Percentiles rank a stretch among this genome's conserved stretches.
Conservation (phyloP, 495 filamentous ascomycete species). For the Penicillium odoratum region DNA sequence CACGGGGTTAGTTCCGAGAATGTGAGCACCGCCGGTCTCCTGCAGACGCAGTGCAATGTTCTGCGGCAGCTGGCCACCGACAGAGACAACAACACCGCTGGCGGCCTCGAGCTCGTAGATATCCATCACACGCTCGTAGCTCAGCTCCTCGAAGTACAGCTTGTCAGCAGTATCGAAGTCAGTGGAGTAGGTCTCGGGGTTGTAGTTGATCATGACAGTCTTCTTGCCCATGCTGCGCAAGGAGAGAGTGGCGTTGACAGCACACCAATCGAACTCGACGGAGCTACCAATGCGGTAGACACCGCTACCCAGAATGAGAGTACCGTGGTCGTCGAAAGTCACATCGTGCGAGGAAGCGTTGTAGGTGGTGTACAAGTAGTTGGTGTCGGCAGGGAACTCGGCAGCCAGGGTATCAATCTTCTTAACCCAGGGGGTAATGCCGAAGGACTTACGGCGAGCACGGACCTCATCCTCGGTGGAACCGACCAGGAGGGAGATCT, state of each 20-base stretch:
- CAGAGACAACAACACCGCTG: conserved; percentile 87
- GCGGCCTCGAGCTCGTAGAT: conserved; percentile 93
- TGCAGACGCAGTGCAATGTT: conserved; percentile 96
- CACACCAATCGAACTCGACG: conserved; percentile 99
- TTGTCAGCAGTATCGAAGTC: conserved; percentile 95
- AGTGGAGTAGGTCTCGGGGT: conserved; percentile 85
- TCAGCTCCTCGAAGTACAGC: conserved; percentile 95
- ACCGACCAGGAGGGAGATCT: conserved; percentile 85
- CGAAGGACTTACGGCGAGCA: conserved; percentile 79
- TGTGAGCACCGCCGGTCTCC: conserved; percentile 81
- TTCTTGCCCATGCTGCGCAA: conserved; percentile 90
- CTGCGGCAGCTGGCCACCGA: conserved; percentile 94
- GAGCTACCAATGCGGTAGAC: conserved; percentile 97
- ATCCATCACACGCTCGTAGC: conserved; percentile 97
- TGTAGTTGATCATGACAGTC: conserved; percentile 98
- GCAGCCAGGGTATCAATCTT: conserved; percentile 97
- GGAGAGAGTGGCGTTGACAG: conserved; percentile 87
- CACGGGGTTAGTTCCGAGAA: conserved; percentile 86
- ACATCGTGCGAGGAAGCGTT: conserved; percentile 96
- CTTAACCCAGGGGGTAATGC: conserved; percentile 88
- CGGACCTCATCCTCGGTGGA: conserved; percentile 89
- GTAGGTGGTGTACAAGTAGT: conserved; percentile 98
- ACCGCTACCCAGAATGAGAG: conserved; percentile 85
- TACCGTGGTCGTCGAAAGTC: conserved; percentile 90
- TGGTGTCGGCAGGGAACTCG: conserved; percentile 96